Evolutionary conservation across 2,329 filamentous ascomycete genomes (phyloP).

Genomic region (Xylaria sp.): DNA sequence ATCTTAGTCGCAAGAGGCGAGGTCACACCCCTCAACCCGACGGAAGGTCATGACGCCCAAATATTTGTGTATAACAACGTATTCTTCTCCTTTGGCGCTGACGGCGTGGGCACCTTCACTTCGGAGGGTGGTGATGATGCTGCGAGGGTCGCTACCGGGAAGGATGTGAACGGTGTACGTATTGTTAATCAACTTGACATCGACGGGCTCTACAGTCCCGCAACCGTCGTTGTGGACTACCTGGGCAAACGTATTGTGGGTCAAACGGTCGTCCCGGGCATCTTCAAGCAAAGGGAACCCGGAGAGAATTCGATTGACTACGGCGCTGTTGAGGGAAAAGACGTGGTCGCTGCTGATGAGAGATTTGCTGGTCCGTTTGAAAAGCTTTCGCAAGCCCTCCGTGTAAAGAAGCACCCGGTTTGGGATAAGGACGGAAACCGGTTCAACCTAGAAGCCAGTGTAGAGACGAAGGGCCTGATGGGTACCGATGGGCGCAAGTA

Average conservation of each 20-base stretch:
- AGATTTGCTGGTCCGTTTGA: constrained; percentile 86
- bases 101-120: constrained; percentile 96
- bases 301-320: constrained; percentile 99
- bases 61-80: constrained; percentile 99
- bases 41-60: constrained; percentile 90
- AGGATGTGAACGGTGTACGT: constrained; percentile 94
- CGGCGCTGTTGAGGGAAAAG: constrained; percentile 96
- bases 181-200: constrained; percentile 98
- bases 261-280: constrained; percentile 97
- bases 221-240: constrained; percentile 96
- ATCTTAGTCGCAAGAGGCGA: constrained; percentile 93
- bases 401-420: constrained; percentile 93
- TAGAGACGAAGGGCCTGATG: constrained; percentile 97
- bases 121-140: constrained; percentile 97
- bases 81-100: constrained; percentile 98
- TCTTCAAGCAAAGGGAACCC: constrained; percentile 97
- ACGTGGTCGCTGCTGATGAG: constrained; percentile 90
- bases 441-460: constrained; percentile 92
- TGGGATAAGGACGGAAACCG: constrained; percentile 96
- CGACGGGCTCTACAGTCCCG: constrained; percentile 91
- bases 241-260: constrained; percentile 96
- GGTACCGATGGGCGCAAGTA: constrained; percentile 98
- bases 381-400: constrained; percentile 89
- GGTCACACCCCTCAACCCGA: constrained; percentile 92
- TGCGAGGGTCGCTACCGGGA: constrained; percentile 92